phyloP scores from a whole-genome alignment of 345 rosid species.

The Cardamine occulta region DNA sequence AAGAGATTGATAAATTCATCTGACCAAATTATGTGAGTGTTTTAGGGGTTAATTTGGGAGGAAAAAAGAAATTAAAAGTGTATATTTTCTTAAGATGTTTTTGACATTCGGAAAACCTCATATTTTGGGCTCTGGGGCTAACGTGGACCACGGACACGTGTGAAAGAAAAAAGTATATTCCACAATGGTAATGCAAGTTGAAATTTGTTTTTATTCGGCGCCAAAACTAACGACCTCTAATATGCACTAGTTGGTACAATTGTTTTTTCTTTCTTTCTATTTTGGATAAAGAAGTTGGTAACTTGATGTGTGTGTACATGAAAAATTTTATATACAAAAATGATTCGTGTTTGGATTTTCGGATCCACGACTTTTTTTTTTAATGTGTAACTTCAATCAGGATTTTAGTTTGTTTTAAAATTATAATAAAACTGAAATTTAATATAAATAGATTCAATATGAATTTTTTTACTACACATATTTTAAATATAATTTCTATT shows the following conservation, averaged over 20 bases:
- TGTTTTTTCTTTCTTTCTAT: too few species aligned
- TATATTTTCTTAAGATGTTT: constrained; percentile 12
- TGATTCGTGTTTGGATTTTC: too few species aligned
- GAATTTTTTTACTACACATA: not conserved
- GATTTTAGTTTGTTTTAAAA: too few species aligned
- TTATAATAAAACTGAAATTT: too few species aligned
- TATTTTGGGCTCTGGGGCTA: constrained; percentile 8
- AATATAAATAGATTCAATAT: too few species aligned
- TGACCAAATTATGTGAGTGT: not conserved
- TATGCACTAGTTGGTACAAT: not conserved
- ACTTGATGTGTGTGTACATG: too few species aligned
- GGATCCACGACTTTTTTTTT: too few species aligned
- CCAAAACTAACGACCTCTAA: constrained; percentile 14
- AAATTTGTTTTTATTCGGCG: not conserved
- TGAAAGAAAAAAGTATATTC: constrained; percentile 6
- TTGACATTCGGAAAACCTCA: not conserved
- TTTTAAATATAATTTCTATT: too few species aligned
- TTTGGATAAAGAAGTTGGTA: not conserved
- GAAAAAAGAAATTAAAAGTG: constrained; percentile 8
- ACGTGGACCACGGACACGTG: not conserved
- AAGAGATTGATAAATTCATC: constrained; percentile 25
- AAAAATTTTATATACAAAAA: too few species aligned
- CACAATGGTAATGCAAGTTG: not conserved
- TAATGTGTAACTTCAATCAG: too few species aligned
- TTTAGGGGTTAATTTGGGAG: not conserved